These are phyloP conservation scores for Syzygium oleosum DNA, from an alignment of 345 rosid genomes.

Conservation along the genomic window DNA sequence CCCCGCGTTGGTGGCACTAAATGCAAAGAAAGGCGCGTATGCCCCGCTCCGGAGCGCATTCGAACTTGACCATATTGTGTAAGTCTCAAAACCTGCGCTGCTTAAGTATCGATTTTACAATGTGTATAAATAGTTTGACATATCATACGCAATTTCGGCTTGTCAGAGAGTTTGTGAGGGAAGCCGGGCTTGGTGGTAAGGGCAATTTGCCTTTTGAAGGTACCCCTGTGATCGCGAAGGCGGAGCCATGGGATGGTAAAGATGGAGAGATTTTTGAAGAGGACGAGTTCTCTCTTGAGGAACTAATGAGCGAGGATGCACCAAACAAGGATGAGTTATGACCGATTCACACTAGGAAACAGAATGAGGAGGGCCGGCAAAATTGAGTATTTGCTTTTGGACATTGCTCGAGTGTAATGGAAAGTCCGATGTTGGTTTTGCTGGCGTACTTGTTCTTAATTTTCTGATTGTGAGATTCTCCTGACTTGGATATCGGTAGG, in stretches of 20 bases:
- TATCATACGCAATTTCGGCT: neutral
- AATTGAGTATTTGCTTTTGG: neutral
- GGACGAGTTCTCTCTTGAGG: slow-evolving; percentile 91
- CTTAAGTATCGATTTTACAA: neutral
- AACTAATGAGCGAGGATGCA: slow-evolving; percentile 68
- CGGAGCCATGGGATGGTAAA: slow-evolving; percentile 90
- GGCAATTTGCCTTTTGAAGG: slow-evolving; percentile 78
- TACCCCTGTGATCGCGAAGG: slow-evolving; percentile 39
- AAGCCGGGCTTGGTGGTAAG: slow-evolving; percentile 89
- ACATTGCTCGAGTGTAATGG: neutral
- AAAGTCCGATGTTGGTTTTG: neutral
- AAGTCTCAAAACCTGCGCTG: slow-evolving; percentile 19
- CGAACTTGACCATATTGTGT: slow-evolving; percentile 76
- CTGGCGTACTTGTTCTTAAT: neutral
- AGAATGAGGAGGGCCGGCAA: neutral
- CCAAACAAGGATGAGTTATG: slow-evolving; percentile 52
- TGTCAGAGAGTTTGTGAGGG: slow-evolving; percentile 86
- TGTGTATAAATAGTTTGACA: neutral
- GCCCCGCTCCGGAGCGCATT: slow-evolving; percentile 96
- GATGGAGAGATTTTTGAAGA: slow-evolving; percentile 80
- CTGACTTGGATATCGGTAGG: neutral
- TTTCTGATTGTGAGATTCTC: neutral
- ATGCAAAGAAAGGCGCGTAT: slow-evolving; percentile 86
- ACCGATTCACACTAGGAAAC: neutral
- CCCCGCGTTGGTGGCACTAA: slow-evolving; percentile 94